Conservation (phyloP, 2,329 filamentous ascomycete genomes). For the Diaporthe humulicola region DNA sequence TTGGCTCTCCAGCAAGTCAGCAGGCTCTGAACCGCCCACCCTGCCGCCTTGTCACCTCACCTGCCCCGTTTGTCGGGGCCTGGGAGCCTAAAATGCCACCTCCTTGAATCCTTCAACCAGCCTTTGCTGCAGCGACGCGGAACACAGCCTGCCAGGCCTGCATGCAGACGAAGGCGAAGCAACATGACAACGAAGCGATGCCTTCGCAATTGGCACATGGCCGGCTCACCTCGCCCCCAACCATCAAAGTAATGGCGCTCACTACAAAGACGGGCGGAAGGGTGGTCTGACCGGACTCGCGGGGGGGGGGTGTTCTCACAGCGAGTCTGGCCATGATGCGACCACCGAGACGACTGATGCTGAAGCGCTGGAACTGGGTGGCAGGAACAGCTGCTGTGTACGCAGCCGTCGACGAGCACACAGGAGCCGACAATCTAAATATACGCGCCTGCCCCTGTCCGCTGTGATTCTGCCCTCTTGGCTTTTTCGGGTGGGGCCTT, state of each 20-base stretch:
- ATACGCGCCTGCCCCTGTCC: not conserved
- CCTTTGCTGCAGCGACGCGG: not conserved
- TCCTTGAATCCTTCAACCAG: conserved; percentile 4
- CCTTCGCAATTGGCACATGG: not conserved
- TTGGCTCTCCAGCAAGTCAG: not conserved
- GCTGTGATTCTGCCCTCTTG: not conserved
- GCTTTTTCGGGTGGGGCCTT: not conserved
- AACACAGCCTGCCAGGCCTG: not conserved
- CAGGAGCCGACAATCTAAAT: not conserved
- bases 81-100: not conserved
- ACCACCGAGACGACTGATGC: not conserved
- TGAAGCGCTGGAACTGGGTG: not conserved
- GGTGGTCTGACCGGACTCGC: too few relatives aligned
- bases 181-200: not conserved
- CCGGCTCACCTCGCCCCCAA: not conserved
- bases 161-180: not conserved
- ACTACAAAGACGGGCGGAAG: too few relatives aligned
- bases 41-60: not conserved
- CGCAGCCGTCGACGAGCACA: not conserved
- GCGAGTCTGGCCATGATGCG: too few relatives aligned
- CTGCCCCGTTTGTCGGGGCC: not conserved
- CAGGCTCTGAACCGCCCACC: conserved; percentile 2
- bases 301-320: too few relatives aligned
- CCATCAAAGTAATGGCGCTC: not conserved
- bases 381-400: not conserved